These are phyloP conservation scores for Perilla frutescens DNA, from an alignment of 257 asterid species.

Conservation along the genomic window DNA sequence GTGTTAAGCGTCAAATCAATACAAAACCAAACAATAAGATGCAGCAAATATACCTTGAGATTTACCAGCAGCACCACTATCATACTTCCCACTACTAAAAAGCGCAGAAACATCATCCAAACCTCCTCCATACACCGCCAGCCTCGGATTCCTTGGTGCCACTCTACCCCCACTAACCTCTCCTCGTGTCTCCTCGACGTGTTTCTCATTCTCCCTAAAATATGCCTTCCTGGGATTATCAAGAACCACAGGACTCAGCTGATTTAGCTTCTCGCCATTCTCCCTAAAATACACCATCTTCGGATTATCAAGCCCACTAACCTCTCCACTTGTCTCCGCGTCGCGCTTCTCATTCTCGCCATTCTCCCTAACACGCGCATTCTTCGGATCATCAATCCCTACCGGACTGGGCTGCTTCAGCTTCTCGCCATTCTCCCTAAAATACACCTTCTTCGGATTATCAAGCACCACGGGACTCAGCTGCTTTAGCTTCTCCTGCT, in stretches of 20 bases:
- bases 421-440: conserved; percentile 38
- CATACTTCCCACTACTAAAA: conserved; percentile 67
- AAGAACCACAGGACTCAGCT: conserved; percentile 65
- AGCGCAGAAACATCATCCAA: conserved; percentile 78
- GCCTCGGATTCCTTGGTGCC: conserved; percentile 84
- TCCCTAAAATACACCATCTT: conserved; percentile 34
- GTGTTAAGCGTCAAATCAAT: background rate
- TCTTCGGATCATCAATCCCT: conserved; percentile 22
- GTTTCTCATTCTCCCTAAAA: background rate
- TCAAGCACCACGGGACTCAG: conserved; percentile 81
- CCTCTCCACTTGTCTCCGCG: conserved; percentile 20
- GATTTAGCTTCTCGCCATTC: conserved; percentile 47
- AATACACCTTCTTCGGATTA: conserved; percentile 46
- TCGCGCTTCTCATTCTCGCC: conserved; percentile 14
- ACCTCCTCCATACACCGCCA: conserved; percentile 85
- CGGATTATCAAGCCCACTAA: conserved; percentile 62
- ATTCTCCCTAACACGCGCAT: background rate
- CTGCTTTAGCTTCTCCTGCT: conserved; percentile 64
- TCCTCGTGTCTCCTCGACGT: conserved; percentile 32
- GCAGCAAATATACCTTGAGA: conserved; percentile 56
- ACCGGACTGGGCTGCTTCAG: conserved; percentile 70
- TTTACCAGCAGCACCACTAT: conserved; percentile 45
- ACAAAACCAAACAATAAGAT: background rate
- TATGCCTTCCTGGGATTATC: no score
- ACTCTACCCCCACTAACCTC: conserved; percentile 57